Percentiles rank a stretch among this genome's conserved stretches.
phyloP scores from a whole-genome alignment of 306 rosid genomes.

The Begonia masoniana region DNA sequence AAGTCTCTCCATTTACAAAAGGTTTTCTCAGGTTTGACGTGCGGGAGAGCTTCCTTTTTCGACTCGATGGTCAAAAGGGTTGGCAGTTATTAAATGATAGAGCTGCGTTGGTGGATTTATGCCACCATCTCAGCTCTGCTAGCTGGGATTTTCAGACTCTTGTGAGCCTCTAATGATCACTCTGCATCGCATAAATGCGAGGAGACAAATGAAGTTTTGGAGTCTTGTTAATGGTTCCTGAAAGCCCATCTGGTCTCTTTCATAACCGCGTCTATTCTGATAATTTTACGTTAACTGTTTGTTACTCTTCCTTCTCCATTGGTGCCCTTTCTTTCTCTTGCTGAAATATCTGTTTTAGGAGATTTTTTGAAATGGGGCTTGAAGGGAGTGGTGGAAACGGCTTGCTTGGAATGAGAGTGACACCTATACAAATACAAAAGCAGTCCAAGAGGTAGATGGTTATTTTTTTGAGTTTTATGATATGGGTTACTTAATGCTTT shows the following conservation, averaged over 20 bases:
- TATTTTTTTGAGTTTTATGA: constrained; percentile 4
- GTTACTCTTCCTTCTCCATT: constrained; percentile 9
- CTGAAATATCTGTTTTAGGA: constrained; percentile 16
- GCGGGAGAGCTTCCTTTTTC: constrained; percentile 1
- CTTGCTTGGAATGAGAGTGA: constrained; percentile 42
- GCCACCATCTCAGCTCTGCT: constrained; percentile 19
- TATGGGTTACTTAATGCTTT: constrained; percentile 8
- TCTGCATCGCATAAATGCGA: constrained; percentile 19
- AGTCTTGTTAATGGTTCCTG: constrained; percentile 20
- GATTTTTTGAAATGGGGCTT: constrained; percentile 45
- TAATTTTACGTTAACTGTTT: constrained; percentile 13
- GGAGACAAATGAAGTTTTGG: constrained; percentile 17
- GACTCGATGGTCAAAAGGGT: constrained; percentile 37
- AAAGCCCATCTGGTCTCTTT: constrained; percentile 16
- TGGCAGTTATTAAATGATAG: constrained; percentile 13
- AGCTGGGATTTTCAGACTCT: constrained; percentile 13
- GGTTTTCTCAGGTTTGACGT: constrained; percentile 17
- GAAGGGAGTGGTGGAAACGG: constrained; percentile 24
- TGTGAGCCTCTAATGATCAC: constrained; percentile 22
- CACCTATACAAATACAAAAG: constrained; percentile 31
- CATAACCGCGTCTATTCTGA: constrained; percentile 10
- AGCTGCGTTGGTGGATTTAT: constrained; percentile 25
- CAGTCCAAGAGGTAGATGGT: constrained; percentile 63
- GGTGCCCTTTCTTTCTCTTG: neutral
- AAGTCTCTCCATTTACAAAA: constrained; percentile 37